phyloP scores from a whole-genome alignment of 352 stramenopile species.

The Globisporangium okanoganense region DNA sequence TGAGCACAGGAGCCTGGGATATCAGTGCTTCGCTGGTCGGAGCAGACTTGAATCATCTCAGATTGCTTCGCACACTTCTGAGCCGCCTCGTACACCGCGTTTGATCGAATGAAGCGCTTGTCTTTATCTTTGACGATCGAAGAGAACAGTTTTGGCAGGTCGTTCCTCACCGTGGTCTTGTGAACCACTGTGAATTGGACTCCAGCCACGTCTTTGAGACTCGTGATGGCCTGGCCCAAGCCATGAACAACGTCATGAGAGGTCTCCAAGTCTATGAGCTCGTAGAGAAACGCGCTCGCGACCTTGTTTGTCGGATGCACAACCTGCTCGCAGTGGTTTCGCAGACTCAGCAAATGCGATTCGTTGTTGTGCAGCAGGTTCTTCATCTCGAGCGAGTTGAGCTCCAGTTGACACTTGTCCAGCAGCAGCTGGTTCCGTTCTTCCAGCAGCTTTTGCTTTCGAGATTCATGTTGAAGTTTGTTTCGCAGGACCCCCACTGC shows the following conservation, averaged over 20 bases:
- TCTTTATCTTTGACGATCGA: not conserved
- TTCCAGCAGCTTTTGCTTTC: not conserved
- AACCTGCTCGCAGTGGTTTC: not conserved
- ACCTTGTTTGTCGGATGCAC: not conserved
- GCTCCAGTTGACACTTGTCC: conserved; percentile 14
- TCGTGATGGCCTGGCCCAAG: conserved; percentile 4
- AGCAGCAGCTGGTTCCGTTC: conserved; percentile 3
- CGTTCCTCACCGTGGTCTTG: not conserved
- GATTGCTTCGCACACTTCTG: not conserved
- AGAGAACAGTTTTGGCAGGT: conserved; percentile 4
- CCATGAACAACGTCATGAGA: not conserved
- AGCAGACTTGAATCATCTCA: not conserved
- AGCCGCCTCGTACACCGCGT: conserved; percentile 5
- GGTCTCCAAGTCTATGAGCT: conserved; percentile 1
- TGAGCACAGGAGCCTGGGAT: not conserved
- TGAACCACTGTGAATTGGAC: not conserved
- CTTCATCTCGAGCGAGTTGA: conserved; percentile 17
- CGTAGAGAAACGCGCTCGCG: not conserved
- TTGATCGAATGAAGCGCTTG: not conserved
- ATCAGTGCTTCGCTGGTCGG: not conserved
- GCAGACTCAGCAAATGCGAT: not conserved
- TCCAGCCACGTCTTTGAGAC: not conserved
- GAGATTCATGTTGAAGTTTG: not conserved
- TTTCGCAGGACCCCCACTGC: not conserved
- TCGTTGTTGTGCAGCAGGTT: conserved; percentile 13